Evolutionary conservation across 2,329 filamentous ascomycete species (phyloP), one percentile per base, ranked within the genome.

Genomic region (Emmonsiellopsis sp.): DNA sequence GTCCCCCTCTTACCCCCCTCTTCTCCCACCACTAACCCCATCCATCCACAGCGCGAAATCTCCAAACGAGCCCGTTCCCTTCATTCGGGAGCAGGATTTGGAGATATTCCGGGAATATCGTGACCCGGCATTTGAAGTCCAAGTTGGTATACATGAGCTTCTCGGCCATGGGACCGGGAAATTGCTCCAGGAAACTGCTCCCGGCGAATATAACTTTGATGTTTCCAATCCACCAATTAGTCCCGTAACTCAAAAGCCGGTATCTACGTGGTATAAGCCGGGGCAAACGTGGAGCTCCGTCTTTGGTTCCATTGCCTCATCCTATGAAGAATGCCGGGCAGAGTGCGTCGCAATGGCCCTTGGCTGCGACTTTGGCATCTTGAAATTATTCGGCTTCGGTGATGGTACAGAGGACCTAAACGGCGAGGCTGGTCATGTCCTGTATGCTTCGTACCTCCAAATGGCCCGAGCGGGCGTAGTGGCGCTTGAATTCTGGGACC

Each of bases 231-330:
- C 88, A 6, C 92, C 92, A 0, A 73, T 88, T 50, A 94, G 83
- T 63, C 92, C 91, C 0, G 71, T 96, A 42, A 88, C 83, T 5
- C 78, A 82, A 56, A 85, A 92, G 69, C 87, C 87, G 1, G 77
- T 96, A 47, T 81, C 80, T 2, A 88, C 86, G 1, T 96, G 87
- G 84, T 97, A 97, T 75, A 95, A 93, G 71, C 89, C 89, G 2
- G 90, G 90, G 2, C 88, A 96, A 71, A 97, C 92, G 0, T 97
- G 91, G 91, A 87, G 88, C 53, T 89, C 85, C 5, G 88, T 95
- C 0, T 97, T 97, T 65, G 90, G 91, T 31, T 82, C 87, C 56
- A 82, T 94, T 58, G 89, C 91, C 39, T 88, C 86, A 3, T 88
- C 85, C 13, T 96, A 95, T 64, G 92, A 97, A 71, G 92, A 97